Evolutionary conservation across 1,284 basidiomycete species (phyloP).

Genomic region (Cryptococcus depauperatus): DNA sequence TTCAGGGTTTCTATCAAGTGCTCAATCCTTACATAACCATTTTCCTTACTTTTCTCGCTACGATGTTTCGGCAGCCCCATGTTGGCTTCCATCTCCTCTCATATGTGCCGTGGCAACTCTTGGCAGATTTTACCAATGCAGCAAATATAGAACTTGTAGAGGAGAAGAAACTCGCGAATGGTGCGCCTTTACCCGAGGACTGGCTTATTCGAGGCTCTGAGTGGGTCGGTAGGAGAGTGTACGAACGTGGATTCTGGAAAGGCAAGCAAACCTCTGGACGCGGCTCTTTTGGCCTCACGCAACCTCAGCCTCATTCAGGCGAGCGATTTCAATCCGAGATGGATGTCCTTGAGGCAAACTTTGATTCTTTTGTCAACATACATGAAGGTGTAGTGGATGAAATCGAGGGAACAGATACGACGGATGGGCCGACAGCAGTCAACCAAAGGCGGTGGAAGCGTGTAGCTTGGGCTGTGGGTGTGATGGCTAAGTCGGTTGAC

Average conservation of each 20-base stretch:
- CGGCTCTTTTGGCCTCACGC: slow-evolving; percentile 47
- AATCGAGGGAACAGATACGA: slow-evolving; percentile 49
- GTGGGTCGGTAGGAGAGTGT: slow-evolving; percentile 82
- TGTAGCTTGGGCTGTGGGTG: slow-evolving; percentile 61
- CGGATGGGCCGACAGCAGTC: slow-evolving; percentile 41
- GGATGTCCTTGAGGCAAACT: slow-evolving; percentile 62
- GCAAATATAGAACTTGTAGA: slow-evolving; percentile 52
- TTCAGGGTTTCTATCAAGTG: slow-evolving; percentile 55
- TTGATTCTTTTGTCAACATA: slow-evolving; percentile 48
- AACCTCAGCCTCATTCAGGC: slow-evolving; percentile 34
- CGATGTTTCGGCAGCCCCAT: slow-evolving; percentile 58
- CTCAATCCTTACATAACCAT: slow-evolving; percentile 82
- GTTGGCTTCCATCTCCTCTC: slow-evolving; percentile 61
- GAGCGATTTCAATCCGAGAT: slow-evolving; percentile 55
- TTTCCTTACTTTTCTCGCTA: slow-evolving; percentile 78
- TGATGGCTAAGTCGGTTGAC: slow-evolving; percentile 61
- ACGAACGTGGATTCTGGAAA: slow-evolving; percentile 84
- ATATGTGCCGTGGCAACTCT: slow-evolving; percentile 72
- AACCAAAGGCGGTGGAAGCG: slow-evolving; percentile 59
- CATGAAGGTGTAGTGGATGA: slow-evolving; percentile 73
- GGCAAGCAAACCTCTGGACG: slow-evolving; percentile 38
- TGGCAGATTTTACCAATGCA: slow-evolving; percentile 57
- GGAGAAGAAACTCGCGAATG: slow-evolving; percentile 49
- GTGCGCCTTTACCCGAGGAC: slow-evolving; percentile 74
- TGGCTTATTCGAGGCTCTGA: slow-evolving; percentile 93